Percentiles rank a stretch among this genome's conserved stretches.
Conservation (phyloP, 768 basidiomycete species). For the Epithele typhae region DNA sequence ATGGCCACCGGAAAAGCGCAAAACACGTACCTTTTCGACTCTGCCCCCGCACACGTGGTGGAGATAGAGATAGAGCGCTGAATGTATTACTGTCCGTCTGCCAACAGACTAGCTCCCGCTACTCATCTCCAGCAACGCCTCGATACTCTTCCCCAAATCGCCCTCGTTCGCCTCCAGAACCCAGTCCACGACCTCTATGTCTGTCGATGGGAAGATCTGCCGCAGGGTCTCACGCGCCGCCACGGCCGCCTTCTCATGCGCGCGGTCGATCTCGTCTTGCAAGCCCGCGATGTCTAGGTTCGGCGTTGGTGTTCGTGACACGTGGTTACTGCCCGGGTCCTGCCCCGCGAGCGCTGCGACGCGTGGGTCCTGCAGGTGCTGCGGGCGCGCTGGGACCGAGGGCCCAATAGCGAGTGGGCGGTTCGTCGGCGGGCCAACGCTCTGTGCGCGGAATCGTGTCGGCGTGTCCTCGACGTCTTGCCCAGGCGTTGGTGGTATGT, state of each 20-base stretch:
- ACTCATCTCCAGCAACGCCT: conserved; percentile 74
- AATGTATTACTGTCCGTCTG: no score
- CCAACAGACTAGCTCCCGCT: conserved; percentile 24
- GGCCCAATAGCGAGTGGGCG: conserved; percentile 47
- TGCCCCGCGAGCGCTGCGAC: conserved; percentile 36
- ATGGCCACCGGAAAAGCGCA: no score
- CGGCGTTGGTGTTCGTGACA: conserved; percentile 69
- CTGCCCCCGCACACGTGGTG: no score
- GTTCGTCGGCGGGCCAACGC: conserved; percentile 38
- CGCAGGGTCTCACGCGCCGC: conserved; percentile 72
- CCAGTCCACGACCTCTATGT: conserved; percentile 80
- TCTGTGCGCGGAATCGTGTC: conserved; percentile 18
- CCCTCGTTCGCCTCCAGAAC: conserved; percentile 88
- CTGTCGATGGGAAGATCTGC: conserved; percentile 86
- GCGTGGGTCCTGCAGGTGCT: conserved; percentile 21
- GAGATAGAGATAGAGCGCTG: no score
- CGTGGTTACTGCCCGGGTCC: conserved; percentile 28
- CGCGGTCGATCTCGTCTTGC: conserved; percentile 74
- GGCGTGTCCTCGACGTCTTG: conserved; percentile 47
- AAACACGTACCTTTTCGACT: no score
- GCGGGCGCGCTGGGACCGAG: conserved; percentile 31
- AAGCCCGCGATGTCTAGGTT: conserved; percentile 65
- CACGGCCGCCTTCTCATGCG: conserved; percentile 66
- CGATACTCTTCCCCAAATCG: conserved; percentile 88
- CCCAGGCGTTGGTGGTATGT: conserved; percentile 23